Conservation (phyloP, 345 rosid species). For the Carallia pectinifolia region DNA sequence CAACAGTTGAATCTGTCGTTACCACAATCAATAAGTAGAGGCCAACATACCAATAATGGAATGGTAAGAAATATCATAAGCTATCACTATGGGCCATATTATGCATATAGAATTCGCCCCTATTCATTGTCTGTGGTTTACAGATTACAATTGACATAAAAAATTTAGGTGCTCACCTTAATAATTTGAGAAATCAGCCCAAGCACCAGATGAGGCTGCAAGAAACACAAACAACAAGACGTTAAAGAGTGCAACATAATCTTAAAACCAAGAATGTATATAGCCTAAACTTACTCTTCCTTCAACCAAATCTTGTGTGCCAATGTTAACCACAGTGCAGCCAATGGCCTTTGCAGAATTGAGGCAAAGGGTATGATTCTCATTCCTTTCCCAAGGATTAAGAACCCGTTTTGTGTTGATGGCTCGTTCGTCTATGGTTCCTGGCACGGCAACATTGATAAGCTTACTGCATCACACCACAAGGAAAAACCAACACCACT, state of each 20-base stretch:
- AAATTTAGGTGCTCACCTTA: slow-evolving; percentile 51
- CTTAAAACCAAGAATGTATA: slow-evolving; percentile 18
- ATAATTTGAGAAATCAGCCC: slow-evolving; percentile 93
- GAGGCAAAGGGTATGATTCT: slow-evolving; percentile 91
- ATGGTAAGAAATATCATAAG: neutral
- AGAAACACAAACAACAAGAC: slow-evolving; percentile 15
- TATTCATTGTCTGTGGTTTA: neutral
- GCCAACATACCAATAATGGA: neutral
- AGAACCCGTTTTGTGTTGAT: slow-evolving; percentile 78
- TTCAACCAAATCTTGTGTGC: slow-evolving; percentile 80
- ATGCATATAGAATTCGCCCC: neutral
- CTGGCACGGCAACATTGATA: slow-evolving; percentile 84
- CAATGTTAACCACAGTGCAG: slow-evolving; percentile 82
- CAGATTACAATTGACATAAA: neutral
- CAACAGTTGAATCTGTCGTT: slow-evolving; percentile 71
- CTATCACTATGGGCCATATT: neutral
- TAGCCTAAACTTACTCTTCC: slow-evolving; percentile 61
- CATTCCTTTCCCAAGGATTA: slow-evolving; percentile 91
- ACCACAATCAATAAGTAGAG: slow-evolving; percentile 8
- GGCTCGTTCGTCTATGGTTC: slow-evolving; percentile 93
- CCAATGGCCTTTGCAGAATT: slow-evolving; percentile 94
- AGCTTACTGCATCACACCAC: slow-evolving; percentile 58
- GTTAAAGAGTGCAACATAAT: neutral
- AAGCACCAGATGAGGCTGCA: slow-evolving; percentile 85
- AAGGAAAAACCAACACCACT: slow-evolving; percentile 18